A percentile compares a stretch with the other conserved stretches of the same genome.
Conservation (phyloP, 2,329 filamentous ascomycete genomes). For the Cladosporium sp. region DNA sequence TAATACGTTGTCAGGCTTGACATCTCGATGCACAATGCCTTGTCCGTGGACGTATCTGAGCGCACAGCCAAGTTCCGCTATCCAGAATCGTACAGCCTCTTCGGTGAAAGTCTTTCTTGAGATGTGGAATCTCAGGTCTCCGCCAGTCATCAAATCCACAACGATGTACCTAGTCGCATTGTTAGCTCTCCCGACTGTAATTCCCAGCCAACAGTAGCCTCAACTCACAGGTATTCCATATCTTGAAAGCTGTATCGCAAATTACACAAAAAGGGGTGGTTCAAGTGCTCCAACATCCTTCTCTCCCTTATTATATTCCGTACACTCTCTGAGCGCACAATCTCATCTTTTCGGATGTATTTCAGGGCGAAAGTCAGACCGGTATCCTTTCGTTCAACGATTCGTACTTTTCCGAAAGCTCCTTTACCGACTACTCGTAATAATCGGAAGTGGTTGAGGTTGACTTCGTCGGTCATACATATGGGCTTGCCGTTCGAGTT, state of each 20-base stretch:
- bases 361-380: slow-evolving; percentile 92
- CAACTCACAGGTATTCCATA: slow-evolving; percentile 87
- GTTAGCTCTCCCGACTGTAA: neutral
- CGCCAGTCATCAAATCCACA: slow-evolving; percentile 96
- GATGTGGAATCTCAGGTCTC: slow-evolving; percentile 95
- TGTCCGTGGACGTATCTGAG: slow-evolving; percentile 80
- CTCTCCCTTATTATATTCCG: slow-evolving; percentile 97
- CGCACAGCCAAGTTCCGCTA: slow-evolving; percentile 88
- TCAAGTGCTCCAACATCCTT: slow-evolving; percentile 95
- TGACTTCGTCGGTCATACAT: slow-evolving; percentile 91
- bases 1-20: slow-evolving; percentile 89
- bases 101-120: slow-evolving; percentile 97
- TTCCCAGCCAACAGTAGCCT: neutral
- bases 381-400: slow-evolving; percentile 96
- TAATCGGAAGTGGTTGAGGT: slow-evolving; percentile 94
- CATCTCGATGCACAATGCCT: slow-evolving; percentile 83
- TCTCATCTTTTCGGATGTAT: slow-evolving; percentile 98
- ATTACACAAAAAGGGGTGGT: slow-evolving; percentile 97
- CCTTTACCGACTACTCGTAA: slow-evolving; percentile 94
- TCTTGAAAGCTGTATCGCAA: slow-evolving; percentile 98
- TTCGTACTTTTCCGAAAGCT: slow-evolving; percentile 97
- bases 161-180: slow-evolving; percentile 67
- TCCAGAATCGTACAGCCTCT: slow-evolving; percentile 95
- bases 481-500: slow-evolving; percentile 93
- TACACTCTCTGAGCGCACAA: slow-evolving; percentile 95